These are phyloP conservation scores for Komagataella phaffii DNA, from an alignment of 805 yeast species.

Conservation along the genomic window DNA sequence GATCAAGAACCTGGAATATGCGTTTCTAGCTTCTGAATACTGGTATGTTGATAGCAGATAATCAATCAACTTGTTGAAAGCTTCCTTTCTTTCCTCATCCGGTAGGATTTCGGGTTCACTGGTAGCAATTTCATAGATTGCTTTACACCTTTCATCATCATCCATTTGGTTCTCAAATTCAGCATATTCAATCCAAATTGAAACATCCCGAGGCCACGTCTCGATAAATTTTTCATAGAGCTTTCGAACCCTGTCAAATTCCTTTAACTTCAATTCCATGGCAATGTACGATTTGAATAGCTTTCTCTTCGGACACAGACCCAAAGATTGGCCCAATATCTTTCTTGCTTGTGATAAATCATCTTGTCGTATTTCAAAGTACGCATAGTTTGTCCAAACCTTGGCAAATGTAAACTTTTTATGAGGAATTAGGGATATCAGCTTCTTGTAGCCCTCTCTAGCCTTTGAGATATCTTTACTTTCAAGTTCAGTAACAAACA, in stretches of 20 bases:
- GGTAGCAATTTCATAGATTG: constrained; percentile 38
- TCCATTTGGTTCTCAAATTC: constrained; percentile 53
- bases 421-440: constrained; percentile 43
- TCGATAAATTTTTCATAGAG: constrained; percentile 59
- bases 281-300: constrained; percentile 52
- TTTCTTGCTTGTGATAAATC: constrained; percentile 44
- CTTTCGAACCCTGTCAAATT: constrained; percentile 68
- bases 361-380: constrained; percentile 60
- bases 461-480: constrained; percentile 28
- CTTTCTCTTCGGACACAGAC: constrained; percentile 45
- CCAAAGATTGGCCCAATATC: constrained; percentile 60
- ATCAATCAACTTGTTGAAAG: constrained; percentile 27
- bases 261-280: constrained; percentile 55
- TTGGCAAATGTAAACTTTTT: constrained; percentile 51
- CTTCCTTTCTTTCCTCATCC: constrained; percentile 2
- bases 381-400: constrained; percentile 58
- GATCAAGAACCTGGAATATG: constrained; percentile 28
- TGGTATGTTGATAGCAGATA: constrained; percentile 48
- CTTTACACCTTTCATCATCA: constrained; percentile 57
- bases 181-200: constrained; percentile 53
- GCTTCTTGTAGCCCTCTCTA: constrained; percentile 33
- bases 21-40: constrained; percentile 38
- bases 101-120: constrained; percentile 3
- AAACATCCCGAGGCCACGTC: constrained; percentile 22
- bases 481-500: constrained; percentile 45